Evolutionary conservation across 495 filamentous ascomycete species (phyloP), one percentile per base, ranked within the genome.

Genomic region (Penicillium crystallinum): DNA sequence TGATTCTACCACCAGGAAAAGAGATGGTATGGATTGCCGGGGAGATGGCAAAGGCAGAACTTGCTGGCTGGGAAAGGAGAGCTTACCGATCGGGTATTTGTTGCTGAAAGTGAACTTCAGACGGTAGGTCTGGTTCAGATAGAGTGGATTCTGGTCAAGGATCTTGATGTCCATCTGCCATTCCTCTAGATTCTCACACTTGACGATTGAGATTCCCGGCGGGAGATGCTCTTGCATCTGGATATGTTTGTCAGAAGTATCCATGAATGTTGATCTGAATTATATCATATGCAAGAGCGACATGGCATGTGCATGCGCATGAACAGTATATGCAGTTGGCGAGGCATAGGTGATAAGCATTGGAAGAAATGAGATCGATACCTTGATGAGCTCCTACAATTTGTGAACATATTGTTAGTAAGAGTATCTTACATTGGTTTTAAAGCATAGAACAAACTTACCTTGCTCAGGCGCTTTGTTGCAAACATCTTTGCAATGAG

Each of bases 121-220:
- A 34, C 95, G 78, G 71, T 89, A 97, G 15, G 70, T 86, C 63
- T 99, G 77, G 66, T 82, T 77, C 15, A 76, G 69, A 70, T 99
- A 99, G 36, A 99, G 71, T 12, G 93, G 92, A 61, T 99, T 99
- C 52, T 84, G 74, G 66, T 97, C 92, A 2, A 97, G 79, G 34
- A 99, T 90, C 47, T 77, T 70, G 53, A 99, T 95, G 65, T 99
- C 93, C 72, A 99, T 84, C 19, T 85, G 77, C 95, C 95, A 99
- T 76, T 95, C 85, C 59, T 88, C 79, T 29, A 97, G 79, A 63
- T 90, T 84, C 23, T 93, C 86, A 21, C 89, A 84, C 34, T 83
- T 81, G 43, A 90, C 86, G 43, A 97, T 80, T 45, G 77, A 72
- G 59, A 99, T 93, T 42, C 93, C 93, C 1, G 77, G 77, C 4